Evolutionary conservation across 371 early-diverging fungal genomes (phyloP), one percentile per base, ranked within the genome.

Genomic region (Syncephalastrum sp.): DNA sequence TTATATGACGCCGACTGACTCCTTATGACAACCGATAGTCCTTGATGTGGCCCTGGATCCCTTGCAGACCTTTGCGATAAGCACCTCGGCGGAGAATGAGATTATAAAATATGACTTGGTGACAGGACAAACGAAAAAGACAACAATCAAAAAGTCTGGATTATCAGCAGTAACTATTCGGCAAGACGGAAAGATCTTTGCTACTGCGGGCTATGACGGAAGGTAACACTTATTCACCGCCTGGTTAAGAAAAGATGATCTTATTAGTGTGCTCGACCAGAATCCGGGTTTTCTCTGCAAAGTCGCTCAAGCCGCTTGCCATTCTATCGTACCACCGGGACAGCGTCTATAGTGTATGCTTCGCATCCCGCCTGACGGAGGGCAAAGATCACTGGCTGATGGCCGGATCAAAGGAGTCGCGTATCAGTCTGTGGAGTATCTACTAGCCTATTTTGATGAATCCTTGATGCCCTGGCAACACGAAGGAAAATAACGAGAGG

Each of bases 151-250:
- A 50, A 72, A 70, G 46, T 57, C 73, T 21, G 80, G 80, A 14
- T 44, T 73, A 23, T 65, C 73, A 16, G 60, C 70, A 8, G 44
- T 82, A 16, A 61, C 51, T 21, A 74, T 82, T 38, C 68, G 82
- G 25, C 49, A 59, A 49, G 82, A 82, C 56, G 68, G 69, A 25
- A 79, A 76, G 57, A 73, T 82, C 48, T 63, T 79, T 56, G 80
- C 75, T n/a, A 72, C 77, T 0, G 82, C 70, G 19, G 82, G 82
- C n/a, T 77, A 68, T 60, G 82, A 82, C 63, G 71, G 70, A 50
- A 77, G 64, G 82, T 78, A 67, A 52, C 27, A 33, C 38, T 33
- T 1, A 6, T 33, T 33, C 12, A 33, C 38, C 38, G 38, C 38
- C 0, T 33, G 38, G 38, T 33, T 33, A 10, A 33, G 2, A 33